These are phyloP conservation scores for Cytospora chrysosperma DNA, from an alignment of 2,329 filamentous ascomycete species.

Conservation along the genomic window DNA sequence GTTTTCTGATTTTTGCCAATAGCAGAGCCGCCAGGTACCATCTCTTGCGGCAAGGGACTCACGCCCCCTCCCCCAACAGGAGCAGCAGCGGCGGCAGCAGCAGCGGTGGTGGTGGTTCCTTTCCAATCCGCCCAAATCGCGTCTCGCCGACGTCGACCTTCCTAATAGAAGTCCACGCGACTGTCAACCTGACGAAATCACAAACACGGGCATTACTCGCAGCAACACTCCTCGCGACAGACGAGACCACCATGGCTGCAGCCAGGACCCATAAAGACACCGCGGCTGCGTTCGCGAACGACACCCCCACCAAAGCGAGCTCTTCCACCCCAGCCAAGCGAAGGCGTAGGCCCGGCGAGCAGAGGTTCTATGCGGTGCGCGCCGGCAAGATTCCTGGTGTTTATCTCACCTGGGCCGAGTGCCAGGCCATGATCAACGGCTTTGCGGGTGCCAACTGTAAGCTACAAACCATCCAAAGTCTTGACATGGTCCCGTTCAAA, in stretches of 20 bases:
- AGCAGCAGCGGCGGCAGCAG: background rate
- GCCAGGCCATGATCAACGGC: constrained; percentile 58
- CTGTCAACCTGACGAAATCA: background rate
- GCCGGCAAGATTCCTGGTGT: constrained; percentile 58
- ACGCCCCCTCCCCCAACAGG: background rate
- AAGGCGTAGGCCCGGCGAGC: constrained; percentile 42
- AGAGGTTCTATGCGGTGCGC: constrained; percentile 64
- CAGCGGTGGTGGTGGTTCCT: background rate
- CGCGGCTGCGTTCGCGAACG: background rate
- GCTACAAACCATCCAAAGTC: constrained; percentile 35
- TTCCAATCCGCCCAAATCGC: background rate
- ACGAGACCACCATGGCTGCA: constrained; percentile 19
- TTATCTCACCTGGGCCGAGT: constrained; percentile 62
- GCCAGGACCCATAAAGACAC: constrained; percentile 12
- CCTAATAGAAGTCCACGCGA: constrained; percentile 6
- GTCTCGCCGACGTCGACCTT: constrained; percentile 10
- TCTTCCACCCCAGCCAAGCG: constrained; percentile 37
- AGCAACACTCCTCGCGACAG: constrained; percentile 13
- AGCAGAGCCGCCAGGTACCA: background rate
- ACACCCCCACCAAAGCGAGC: constrained; percentile 12
- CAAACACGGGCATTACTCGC: background rate
- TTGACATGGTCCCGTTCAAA: background rate
- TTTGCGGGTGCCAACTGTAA: constrained; percentile 66
- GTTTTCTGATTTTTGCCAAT: background rate
- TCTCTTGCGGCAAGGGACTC: background rate